Conservation (phyloP, 108 stramenopile genomes). For the Cyclotella cryptica region DNA sequence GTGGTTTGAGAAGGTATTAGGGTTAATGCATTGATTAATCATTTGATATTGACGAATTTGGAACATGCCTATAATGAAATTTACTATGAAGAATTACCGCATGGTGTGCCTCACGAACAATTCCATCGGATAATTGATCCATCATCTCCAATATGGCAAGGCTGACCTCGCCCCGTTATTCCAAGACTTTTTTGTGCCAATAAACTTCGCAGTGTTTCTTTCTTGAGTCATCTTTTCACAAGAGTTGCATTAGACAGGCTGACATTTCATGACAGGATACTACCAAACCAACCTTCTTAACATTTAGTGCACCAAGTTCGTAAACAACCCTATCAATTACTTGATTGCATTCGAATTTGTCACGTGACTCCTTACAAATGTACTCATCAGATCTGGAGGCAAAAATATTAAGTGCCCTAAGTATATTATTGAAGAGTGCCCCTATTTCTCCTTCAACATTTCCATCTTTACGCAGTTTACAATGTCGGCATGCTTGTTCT, state of each 20-base stretch:
- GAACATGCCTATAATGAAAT: neutral
- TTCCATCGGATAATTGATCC: constrained; percentile 79
- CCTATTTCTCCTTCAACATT: constrained; percentile 57
- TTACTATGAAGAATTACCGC: neutral
- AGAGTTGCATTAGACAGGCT: constrained; percentile 51
- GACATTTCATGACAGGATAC: constrained; percentile 58
- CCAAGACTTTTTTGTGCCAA: constrained; percentile 68
- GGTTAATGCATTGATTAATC: neutral
- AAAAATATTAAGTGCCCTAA: constrained; percentile 33
- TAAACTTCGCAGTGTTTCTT: constrained; percentile 32
- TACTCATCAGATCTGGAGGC: constrained; percentile 31
- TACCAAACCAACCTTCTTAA: constrained; percentile 24
- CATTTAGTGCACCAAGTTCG: constrained; percentile 64
- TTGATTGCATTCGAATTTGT: constrained; percentile 36
- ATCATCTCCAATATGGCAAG: constrained; percentile 84
- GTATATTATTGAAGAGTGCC: constrained; percentile 43
- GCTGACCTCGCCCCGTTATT: constrained; percentile 65
- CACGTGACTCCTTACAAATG: constrained; percentile 22
- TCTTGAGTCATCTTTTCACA: constrained; percentile 43
- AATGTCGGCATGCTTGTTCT: constrained; percentile 58
- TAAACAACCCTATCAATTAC: constrained; percentile 52
- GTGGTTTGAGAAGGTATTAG: constrained; percentile 87
- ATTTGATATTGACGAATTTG: no score
- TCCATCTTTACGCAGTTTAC: constrained; percentile 69
- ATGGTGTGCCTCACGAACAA: neutral